Base-by-base conservation (phyloP, 345 rosid genomes). In the Limnanthes douglasii region DNA sequence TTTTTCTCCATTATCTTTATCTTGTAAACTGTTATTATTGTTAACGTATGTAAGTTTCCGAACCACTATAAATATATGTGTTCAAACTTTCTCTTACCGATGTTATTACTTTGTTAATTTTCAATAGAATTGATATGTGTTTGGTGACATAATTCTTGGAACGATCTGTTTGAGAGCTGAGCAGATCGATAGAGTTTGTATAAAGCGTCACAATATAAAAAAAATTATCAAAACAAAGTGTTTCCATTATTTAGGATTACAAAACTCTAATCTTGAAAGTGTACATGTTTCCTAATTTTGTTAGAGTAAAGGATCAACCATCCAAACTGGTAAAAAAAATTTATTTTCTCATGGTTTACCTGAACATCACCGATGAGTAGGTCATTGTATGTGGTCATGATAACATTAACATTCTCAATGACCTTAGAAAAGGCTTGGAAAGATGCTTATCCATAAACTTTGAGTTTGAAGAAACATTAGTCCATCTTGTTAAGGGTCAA, bases 361-460 rank as follows among this genome's bases (percentile, higher is more conserved):
- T 63, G 71, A 22, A 62, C 66, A 52, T 72, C 75, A 22, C 81
- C 81, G 0, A 72, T 70, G 2, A 72, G 76, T 4, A 75, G 76
- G 43, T 69, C 83, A 41, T 73, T 73, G 31, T 73, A 73, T 1
- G 78, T 73, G 4, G 83, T 77, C 77, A 73, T 69, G 37, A 73
- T 73, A 20, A 69, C 83, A 34, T 73, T 73, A n/a, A 73, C 74
- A 38, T 69, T 73, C 47, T 73, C 83, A 56, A 73, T 63, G 17
- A 73, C 78, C 61, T 74, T 69, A 16, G 20, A 39, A 61, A 73
- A 73, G 1, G 64, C 66, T 43, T 74, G 84, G 45, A 61, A 74
- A 2, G 84, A 78, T 53, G 70, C 84, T 60, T 74, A 78, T 8
- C 84, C 84, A 59, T 74, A 74, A 41, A 74, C 75, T 60, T 74